Conservation (phyloP, 495 filamentous ascomycete genomes). For the Penicillium ucsense region DNA sequence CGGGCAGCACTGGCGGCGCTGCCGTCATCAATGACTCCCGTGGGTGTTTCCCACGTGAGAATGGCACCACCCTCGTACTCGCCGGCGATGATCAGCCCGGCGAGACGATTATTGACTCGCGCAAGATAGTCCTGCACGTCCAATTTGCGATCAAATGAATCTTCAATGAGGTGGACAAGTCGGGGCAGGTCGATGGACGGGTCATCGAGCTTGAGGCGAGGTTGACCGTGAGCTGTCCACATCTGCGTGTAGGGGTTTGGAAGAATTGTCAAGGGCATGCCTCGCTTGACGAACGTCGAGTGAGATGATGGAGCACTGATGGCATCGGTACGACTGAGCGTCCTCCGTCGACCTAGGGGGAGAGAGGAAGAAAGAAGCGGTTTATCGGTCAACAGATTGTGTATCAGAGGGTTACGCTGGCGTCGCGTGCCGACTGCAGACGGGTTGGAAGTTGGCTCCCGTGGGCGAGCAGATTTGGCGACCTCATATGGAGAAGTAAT, state of each 20-base stretch:
- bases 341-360: conserved; percentile 50
- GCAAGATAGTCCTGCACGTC: conserved; percentile 73
- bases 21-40: conserved; percentile 41
- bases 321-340: conserved; percentile 12
- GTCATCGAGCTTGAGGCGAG: conserved; percentile 57
- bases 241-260: conserved; percentile 52
- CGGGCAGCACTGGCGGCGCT: conserved; percentile 40
- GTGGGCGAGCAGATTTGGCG: conserved; percentile 48
- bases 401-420: conserved; percentile 85
- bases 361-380: conserved; percentile 85
- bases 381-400: conserved; percentile 94
- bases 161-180: conserved; percentile 80
- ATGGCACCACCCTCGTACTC: conserved; percentile 95
- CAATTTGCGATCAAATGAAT: conserved; percentile 81
- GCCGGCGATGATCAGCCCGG: conserved; percentile 87
- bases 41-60: conserved; percentile 85
- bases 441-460: conserved; percentile 30
- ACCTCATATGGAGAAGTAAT: conserved; percentile 81
- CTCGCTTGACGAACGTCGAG: conserved; percentile 78
- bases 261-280: conserved; percentile 78
- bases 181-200: conserved; percentile 72
- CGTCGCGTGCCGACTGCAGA: conserved; percentile 64
- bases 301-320: conserved; percentile 32
- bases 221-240: conserved; percentile 56
- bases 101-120: conserved; percentile 66